phyloP scores from a whole-genome alignment of 306 rosid species.

The Cucurbita moschata region DNA sequence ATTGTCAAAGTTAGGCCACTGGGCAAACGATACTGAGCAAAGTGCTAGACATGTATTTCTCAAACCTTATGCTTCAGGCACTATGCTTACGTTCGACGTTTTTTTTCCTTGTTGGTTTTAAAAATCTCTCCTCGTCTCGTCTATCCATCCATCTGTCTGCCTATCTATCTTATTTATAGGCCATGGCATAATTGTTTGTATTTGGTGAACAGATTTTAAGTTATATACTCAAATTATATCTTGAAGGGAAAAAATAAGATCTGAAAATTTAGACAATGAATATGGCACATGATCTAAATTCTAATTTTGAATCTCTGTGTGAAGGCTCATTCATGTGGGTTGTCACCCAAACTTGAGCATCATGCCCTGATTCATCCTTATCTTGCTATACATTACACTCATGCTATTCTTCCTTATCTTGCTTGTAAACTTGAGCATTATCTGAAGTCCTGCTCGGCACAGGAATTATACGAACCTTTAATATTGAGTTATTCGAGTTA shows the following conservation, averaged over 20 bases:
- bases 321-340: neutral
- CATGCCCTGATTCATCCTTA: too few relatives aligned
- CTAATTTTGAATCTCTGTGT: neutral
- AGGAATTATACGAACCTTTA: neutral
- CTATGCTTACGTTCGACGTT: neutral
- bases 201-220: neutral
- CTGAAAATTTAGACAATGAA: neutral
- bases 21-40: neutral
- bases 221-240: neutral
- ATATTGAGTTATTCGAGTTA: neutral
- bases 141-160: neutral
- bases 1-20: neutral
- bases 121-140: neutral
- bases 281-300: neutral
- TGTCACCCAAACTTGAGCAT: neutral
- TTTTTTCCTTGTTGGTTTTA: neutral
- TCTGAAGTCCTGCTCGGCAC: neutral
- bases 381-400: neutral
- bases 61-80: neutral
- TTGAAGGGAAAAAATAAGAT: neutral
- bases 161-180: neutral
- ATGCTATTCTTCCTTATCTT: neutral
- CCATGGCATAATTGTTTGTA: neutral
- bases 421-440: neutral
- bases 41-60: conserved; percentile 3